A percentile compares a stretch with the other conserved stretches of the same genome.
phyloP scores from a whole-genome alignment of 1,284 basidiomycete species.

The Ceratobasidium sp. region DNA sequence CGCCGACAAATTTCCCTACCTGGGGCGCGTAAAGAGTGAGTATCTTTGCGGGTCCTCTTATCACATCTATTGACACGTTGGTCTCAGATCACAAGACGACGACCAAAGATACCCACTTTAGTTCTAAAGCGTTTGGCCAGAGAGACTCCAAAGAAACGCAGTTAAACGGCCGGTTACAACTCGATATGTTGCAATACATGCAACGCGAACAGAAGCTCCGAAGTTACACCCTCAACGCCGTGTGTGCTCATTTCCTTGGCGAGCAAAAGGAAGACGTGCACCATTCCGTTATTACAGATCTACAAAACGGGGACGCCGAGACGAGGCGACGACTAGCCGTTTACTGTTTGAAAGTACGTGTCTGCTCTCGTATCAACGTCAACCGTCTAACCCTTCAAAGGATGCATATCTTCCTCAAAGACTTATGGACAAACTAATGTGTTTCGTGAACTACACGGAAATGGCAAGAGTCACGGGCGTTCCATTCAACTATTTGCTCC shows the following conservation, averaged over 20 bases:
- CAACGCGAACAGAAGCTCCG: conserved; percentile 94
- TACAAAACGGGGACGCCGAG: conserved; percentile 93
- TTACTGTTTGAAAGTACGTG: conserved; percentile 87
- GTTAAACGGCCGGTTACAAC: conserved; percentile 87
- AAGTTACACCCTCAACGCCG: conserved; percentile 92
- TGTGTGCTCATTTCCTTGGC: conserved; percentile 92
- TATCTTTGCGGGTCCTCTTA: conserved; percentile 8
- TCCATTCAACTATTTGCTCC: conserved; percentile 92
- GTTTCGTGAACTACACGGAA: conserved; percentile 93
- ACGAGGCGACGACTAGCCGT: conserved; percentile 87
- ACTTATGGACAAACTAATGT: conserved; percentile 94
- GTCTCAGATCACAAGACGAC: conserved; percentile 72
- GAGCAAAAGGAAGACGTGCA: conserved; percentile 98
- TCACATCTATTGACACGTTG: not conserved
- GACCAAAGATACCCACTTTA: conserved; percentile 91
- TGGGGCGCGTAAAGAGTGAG: conserved; percentile 79
- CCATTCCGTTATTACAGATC: conserved; percentile 92
- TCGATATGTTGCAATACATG: conserved; percentile 94
- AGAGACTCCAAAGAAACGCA: conserved; percentile 91
- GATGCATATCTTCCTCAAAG: conserved; percentile 95
- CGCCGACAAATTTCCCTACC: conserved; percentile 67
- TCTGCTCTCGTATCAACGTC: not conserved
- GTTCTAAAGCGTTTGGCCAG: conserved; percentile 92
- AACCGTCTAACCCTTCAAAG: conserved; percentile 53
- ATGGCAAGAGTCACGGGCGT: conserved; percentile 97